Base-by-base conservation (phyloP, 805 yeast genomes). In the Metschnikowia corniflorae region DNA sequence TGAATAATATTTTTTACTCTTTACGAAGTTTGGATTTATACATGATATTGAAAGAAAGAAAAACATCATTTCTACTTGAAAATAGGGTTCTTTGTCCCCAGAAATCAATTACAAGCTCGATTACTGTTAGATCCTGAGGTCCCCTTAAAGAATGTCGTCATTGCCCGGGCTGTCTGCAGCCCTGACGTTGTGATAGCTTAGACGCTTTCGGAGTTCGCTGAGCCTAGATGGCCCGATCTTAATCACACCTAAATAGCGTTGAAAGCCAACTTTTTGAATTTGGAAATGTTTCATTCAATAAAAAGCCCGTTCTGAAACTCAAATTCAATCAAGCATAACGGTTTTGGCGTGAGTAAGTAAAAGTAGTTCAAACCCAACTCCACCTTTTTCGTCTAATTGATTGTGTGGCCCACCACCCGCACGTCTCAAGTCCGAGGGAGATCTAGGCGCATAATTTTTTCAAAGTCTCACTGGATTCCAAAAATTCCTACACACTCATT, bases 91-190 rank as follows among this genome's bases (percentile, higher is more conserved):
- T n/a, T n/a, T n/a, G n/a, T n/a, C 5, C 3, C 24, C 24, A 21
- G 24, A 5, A n/a, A 3, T 10, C 3, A 5, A 21, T 21, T 3
- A 3, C 3, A 3, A 21, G 24, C 24, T 10, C 24, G n/a, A 10
- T 21, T 21, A 21, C 12, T 21, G 5, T 10, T 21, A 5, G 24
- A 21, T 21, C 12, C 24, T 21, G 24, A 10, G n/a, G 35, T 21
- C 39, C 39, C 29, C 24, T 36, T 26, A 36, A 31, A 30, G 39
- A 36, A 36, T 36, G 39, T 36, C 39, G 39, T 36, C n/a, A n/a
- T 26, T 19, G 24, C 22, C 16, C 21, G 20, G 12, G 15, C 19
- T 13, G 35, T 28, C 26, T 36, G 39, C 39, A 30, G 31, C 35
- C n/a, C 24, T 30, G 35, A 36, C 39, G 39, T 36, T 33, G 39